Conservation (phyloP, 495 filamentous ascomycete genomes). For the Aspergillus wentii region DNA sequence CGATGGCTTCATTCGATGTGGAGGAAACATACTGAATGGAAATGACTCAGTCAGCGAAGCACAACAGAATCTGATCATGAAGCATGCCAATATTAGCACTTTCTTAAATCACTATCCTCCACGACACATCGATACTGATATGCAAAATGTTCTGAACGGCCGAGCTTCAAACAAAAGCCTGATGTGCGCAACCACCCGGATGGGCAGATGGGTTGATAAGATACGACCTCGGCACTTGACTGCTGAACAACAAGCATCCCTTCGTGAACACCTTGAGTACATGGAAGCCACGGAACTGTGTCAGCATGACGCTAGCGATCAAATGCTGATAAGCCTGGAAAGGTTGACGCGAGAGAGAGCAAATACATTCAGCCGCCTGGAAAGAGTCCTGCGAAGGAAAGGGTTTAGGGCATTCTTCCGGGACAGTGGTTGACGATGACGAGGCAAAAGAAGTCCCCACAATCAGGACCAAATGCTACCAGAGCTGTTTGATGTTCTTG, state of each 20-base stretch:
- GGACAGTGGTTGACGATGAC: no score
- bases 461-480: no score
- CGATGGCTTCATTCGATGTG: conserved; percentile 16
- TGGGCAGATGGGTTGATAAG: conserved; percentile 31
- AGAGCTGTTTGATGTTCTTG: no score
- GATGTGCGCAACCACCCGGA: conserved; percentile 27
- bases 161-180: conserved; percentile 20
- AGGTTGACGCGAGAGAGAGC: no score
- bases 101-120: conserved; percentile 35
- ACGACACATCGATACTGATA: conserved; percentile 26
- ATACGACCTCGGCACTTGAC: conserved; percentile 26
- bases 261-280: conserved; percentile 20
- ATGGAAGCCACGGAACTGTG: no score
- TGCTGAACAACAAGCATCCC: conserved; percentile 17
- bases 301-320: no score
- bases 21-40: conserved; percentile 19
- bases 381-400: no score
- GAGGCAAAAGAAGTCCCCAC: no score
- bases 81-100: conserved; percentile 21
- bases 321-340: no score
- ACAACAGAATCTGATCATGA: conserved; percentile 35
- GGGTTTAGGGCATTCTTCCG: no score
- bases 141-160: conserved; percentile 24
- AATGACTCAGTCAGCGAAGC: conserved; percentile 26
- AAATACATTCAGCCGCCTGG: no score